Percentiles rank a stretch among this genome's conserved stretches.
Evolutionary conservation across 2,329 filamentous ascomycete genomes (phyloP).

Genomic region (Hymenoscyphus fraxineus): DNA sequence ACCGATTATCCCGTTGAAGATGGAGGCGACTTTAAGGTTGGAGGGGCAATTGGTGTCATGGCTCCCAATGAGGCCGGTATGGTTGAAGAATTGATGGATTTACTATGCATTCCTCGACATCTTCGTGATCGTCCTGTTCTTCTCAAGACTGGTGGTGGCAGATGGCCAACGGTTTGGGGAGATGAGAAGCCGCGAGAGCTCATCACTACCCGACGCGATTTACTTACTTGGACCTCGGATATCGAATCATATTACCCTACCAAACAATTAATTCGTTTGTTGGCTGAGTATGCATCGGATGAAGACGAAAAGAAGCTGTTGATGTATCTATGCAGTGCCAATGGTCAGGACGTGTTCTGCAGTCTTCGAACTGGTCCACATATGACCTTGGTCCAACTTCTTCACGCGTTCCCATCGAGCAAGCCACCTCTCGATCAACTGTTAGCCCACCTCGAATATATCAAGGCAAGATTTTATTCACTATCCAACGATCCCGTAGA

Average conservation of each 20-base stretch:
- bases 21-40: conserved; percentile 88
- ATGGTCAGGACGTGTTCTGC: conserved; percentile 90
- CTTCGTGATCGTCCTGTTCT: conserved; percentile 80
- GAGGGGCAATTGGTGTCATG: conserved; percentile 89
- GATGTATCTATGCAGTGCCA: conserved; percentile 77
- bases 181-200: conserved; percentile 81
- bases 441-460: conserved; percentile 73
- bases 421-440: conserved; percentile 82
- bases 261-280: conserved; percentile 77
- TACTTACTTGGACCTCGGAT: conserved; percentile 95
- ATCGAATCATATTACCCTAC: conserved; percentile 89
- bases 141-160: conserved; percentile 72
- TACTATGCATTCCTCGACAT: conserved; percentile 75
- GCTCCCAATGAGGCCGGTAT: conserved; percentile 75
- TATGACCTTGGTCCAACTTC: conserved; percentile 78
- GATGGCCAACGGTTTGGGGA: conserved; percentile 98
- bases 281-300: conserved; percentile 80
- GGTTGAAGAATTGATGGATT: conserved; percentile 81
- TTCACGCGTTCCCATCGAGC: conserved; percentile 87
- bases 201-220: conserved; percentile 82
- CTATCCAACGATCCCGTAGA: conserved; percentile 93
- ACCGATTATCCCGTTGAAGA: conserved; percentile 89
- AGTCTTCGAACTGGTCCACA: conserved; percentile 88
- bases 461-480: conserved; percentile 98
- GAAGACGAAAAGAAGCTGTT: conserved; percentile 86